Conservation (phyloP, 2,329 filamentous ascomycete species). For the Shiraia sp. region DNA sequence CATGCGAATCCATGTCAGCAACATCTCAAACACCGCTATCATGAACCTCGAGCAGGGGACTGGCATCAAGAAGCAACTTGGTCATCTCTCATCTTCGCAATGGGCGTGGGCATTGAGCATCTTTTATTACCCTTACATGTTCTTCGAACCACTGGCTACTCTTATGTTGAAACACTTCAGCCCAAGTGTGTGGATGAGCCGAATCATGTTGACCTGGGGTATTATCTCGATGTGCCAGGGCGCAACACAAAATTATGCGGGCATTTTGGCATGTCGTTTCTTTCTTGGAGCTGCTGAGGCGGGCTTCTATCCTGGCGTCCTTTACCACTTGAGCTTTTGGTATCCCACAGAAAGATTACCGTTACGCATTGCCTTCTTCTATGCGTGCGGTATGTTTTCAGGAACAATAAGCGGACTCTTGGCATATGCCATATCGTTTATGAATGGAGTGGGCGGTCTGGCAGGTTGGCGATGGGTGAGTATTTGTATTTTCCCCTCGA, state of each 20-base stretch:
- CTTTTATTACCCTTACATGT: conserved; percentile 43
- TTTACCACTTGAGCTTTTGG: conserved; percentile 64
- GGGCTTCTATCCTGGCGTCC: conserved; percentile 33
- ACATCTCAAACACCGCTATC: conserved; percentile 42
- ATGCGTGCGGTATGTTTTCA: conserved; percentile 58
- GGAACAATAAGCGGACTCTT: conserved; percentile 63
- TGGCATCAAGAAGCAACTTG: conserved; percentile 39
- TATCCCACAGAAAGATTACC: conserved; percentile 60
- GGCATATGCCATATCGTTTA: conserved; percentile 61
- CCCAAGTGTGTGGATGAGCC: conserved; percentile 25
- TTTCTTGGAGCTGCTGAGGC: conserved; percentile 41
- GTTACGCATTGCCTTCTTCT: conserved; percentile 60
- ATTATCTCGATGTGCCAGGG: conserved; percentile 51
- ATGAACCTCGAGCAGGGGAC: conserved; percentile 40
- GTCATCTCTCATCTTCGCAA: conserved; percentile 32
- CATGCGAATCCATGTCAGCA: conserved; percentile 37
- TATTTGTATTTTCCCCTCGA: not conserved
- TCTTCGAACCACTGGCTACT: conserved; percentile 32
- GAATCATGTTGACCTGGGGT: conserved; percentile 30
- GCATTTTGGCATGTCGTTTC: conserved; percentile 48
- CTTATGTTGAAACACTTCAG: conserved; percentile 24
- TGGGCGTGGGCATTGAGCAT: conserved; percentile 40
- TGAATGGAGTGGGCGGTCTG: conserved; percentile 56
- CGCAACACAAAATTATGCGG: conserved; percentile 48
- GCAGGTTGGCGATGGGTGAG: conserved; percentile 40